Conservation (phyloP, 306 rosid species). For the Trichosanthes truncata region DNA sequence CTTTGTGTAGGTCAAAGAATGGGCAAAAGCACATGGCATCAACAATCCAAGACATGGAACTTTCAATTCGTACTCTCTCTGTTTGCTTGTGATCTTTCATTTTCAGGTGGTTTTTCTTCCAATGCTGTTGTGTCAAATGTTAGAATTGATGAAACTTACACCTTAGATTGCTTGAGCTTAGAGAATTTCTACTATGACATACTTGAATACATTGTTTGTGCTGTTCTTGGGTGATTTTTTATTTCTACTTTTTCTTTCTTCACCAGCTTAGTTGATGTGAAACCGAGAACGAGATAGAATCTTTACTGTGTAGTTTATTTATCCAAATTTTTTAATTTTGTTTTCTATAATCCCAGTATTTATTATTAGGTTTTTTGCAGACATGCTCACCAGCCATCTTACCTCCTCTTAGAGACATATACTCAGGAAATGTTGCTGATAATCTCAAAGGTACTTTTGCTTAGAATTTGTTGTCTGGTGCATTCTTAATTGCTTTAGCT, state of each 20-base stretch:
- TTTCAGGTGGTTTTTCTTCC: constrained; percentile 59
- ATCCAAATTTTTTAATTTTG: neutral
- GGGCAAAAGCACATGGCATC: constrained; percentile 84
- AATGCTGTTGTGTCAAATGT: neutral
- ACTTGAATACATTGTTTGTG: neutral
- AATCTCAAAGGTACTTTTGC: constrained; percentile 65
- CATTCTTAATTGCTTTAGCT: neutral
- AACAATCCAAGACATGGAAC: constrained; percentile 64
- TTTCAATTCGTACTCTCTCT: constrained; percentile 81
- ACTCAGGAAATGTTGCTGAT: constrained; percentile 55
- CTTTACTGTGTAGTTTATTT: neutral
- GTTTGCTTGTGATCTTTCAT: constrained; percentile 81
- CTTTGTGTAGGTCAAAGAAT: constrained; percentile 83
- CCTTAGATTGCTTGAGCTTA: neutral
- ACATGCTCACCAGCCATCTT: constrained; percentile 83
- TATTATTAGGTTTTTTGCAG: constrained; percentile 29
- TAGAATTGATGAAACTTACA: neutral
- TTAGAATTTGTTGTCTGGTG: neutral
- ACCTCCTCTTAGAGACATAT: constrained; percentile 80
- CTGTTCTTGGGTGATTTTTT: neutral
- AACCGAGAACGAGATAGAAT: neutral
- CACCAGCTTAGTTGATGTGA: neutral
- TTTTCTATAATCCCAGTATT: neutral
- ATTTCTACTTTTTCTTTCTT: neutral
- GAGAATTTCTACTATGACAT: neutral